Conservation (phyloP, 352 stramenopile species). For the Phytophthora agathidicida region DNA sequence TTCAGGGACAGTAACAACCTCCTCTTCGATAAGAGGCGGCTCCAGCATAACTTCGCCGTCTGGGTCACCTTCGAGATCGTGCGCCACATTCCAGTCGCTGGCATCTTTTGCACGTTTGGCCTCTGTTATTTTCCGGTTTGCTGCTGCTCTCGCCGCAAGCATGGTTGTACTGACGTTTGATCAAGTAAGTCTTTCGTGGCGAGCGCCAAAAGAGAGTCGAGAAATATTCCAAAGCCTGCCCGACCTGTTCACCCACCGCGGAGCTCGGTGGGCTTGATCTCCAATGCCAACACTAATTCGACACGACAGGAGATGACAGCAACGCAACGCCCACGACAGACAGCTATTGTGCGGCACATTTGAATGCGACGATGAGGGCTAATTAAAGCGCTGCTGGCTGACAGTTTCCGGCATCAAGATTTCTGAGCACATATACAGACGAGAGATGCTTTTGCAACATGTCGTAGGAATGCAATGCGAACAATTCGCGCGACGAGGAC, state of each 20-base stretch:
- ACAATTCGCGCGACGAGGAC: slow-evolving; percentile 35
- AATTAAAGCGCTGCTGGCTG: slow-evolving; percentile 30
- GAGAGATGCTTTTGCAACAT: too few species aligned
- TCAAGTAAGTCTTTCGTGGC: slow-evolving; percentile 5
- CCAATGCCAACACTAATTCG: slow-evolving; percentile 12
- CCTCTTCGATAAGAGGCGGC: neutral
- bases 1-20: neutral
- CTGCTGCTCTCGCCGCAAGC: slow-evolving; percentile 34
- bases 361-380: slow-evolving; percentile 1
- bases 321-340: slow-evolving; percentile 18
- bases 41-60: neutral
- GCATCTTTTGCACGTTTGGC: slow-evolving; percentile 27
- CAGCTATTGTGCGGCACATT: slow-evolving; percentile 12
- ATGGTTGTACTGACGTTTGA: slow-evolving; percentile 14
- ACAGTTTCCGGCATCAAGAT: too few species aligned
- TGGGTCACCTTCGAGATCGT: slow-evolving; percentile 13
- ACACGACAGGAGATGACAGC: slow-evolving; percentile 5
- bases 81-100: slow-evolving; percentile 25
- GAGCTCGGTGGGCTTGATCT: slow-evolving; percentile 13
- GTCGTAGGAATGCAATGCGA: too few species aligned
- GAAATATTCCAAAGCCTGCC: slow-evolving; percentile 3
- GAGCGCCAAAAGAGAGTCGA: neutral
- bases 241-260: slow-evolving; percentile 8
- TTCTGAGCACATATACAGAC: too few species aligned
- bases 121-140: slow-evolving; percentile 29